These are phyloP conservation scores for Pseudocercospora ulei DNA, from an alignment of 2,329 filamentous ascomycete species.

Conservation along the genomic window DNA sequence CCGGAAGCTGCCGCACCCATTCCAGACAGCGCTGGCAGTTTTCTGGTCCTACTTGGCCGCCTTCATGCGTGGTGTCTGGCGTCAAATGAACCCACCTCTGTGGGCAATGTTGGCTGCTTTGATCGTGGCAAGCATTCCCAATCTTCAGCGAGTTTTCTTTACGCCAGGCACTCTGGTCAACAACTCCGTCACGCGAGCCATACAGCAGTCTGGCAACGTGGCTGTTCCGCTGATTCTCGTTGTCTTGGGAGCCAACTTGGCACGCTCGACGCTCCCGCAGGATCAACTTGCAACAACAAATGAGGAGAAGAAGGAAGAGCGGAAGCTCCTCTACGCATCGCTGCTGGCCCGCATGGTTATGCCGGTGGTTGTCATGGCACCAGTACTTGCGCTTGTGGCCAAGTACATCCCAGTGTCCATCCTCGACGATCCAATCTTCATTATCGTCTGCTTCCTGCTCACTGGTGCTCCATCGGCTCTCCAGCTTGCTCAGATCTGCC, in stretches of 20 bases:
- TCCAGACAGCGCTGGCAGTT: slow-evolving; percentile 45
- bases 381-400: slow-evolving; percentile 72
- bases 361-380: slow-evolving; percentile 84
- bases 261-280: slow-evolving; percentile 73
- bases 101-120: slow-evolving; percentile 96
- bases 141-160: slow-evolving; percentile 78
- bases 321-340: slow-evolving; percentile 73
- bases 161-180: slow-evolving; percentile 77
- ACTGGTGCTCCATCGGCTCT: slow-evolving; percentile 87
- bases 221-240: slow-evolving; percentile 92
- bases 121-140: slow-evolving; percentile 76
- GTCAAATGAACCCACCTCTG: slow-evolving; percentile 95
- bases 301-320: slow-evolving; percentile 59
- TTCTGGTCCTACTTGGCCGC: slow-evolving; percentile 38
- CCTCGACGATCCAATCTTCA: slow-evolving; percentile 91
- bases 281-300: slow-evolving; percentile 54
- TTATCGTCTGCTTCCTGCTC: slow-evolving; percentile 94
- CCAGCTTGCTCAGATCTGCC: slow-evolving; percentile 94
- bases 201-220: slow-evolving; percentile 75
- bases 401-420: slow-evolving; percentile 91
- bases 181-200: slow-evolving; percentile 83
- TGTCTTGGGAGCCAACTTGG: slow-evolving; percentile 87
- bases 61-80: slow-evolving; percentile 63
- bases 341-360: slow-evolving; percentile 85
- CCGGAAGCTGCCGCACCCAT: slow-evolving; percentile 43